Base-by-base conservation (phyloP, 1,284 basidiomycete genomes). In the Marasmius sp. region DNA sequence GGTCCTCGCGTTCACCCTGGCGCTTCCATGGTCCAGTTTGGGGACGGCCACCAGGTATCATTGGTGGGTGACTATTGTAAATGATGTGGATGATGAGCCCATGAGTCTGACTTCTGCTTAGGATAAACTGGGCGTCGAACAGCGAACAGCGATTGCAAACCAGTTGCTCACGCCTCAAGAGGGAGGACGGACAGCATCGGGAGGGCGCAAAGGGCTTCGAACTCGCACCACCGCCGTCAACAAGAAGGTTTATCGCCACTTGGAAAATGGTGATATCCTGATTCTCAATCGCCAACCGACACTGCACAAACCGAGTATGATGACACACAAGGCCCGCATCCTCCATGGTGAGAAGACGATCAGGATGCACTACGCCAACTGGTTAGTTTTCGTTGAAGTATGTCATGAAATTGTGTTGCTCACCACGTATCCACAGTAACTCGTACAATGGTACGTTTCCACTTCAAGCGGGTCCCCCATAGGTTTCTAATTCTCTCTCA, bases 241-340 rank as follows among this genome's bases (percentile, higher is more conserved):
- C 80, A 98, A 99, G 83, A 98, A 98, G 76, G 97, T 99, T 45
- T 94, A 97, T 75, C 86, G 97, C 58, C 97, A 99, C 79, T 83
- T 99, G 12, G 86, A 87, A 60, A 95, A 99, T 74, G 97, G 97
- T 2, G 97, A 99, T 73, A 92, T 98, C 62, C 81, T 99, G 64
- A 93, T 99, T 68, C 81, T 99, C 59, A 99, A 99, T 74, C 93
- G 97, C 65, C 97, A 99, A 81, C 97, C 97, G 9, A 99, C 97
- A 0, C 81, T 99, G 62, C 97, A 99, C 77, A 99, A 99, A 75
- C 97, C 97, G n/a, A 95, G 93, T 81, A 99, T 99, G 97, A 99
- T 99, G 97, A 93, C 91, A 10, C 97, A 99, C 77, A 92, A 88
- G 68, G 97, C 97, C 27, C 90, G 91, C 65, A 93, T 99, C 16